A percentile compares a stretch with the other conserved stretches of the same genome.
phyloP scores from a whole-genome alignment of 2,329 filamentous ascomycete species.

The Biscogniauxia mediterranea region DNA sequence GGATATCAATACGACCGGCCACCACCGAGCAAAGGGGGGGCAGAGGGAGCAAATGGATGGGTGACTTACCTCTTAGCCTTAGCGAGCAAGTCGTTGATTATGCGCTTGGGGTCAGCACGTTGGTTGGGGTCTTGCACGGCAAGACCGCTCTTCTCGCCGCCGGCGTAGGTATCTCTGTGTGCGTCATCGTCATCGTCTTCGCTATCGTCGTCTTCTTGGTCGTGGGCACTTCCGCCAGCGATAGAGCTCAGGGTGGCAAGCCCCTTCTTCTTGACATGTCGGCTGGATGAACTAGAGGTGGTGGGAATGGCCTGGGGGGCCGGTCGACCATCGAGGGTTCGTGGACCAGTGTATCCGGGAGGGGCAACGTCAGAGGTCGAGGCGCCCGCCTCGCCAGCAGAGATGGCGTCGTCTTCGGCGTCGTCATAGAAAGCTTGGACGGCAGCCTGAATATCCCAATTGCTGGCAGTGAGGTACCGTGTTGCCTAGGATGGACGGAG shows the following conservation, averaged over 20 bases:
- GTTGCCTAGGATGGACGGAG: constrained; percentile 50
- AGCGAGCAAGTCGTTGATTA: constrained; percentile 63
- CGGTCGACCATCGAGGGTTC: constrained; percentile 62
- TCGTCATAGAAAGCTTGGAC: constrained; percentile 61
- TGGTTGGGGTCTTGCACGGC: constrained; percentile 63
- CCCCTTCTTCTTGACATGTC: constrained; percentile 56
- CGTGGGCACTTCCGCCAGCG: constrained; percentile 46
- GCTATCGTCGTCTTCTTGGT: constrained; percentile 58
- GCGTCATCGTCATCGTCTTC: constrained; percentile 55
- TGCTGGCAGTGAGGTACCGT: constrained; percentile 62
- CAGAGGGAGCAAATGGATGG: neutral
- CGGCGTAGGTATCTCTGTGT: constrained; percentile 73
- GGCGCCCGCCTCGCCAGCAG: constrained; percentile 42
- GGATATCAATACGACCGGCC: constrained; percentile 14
- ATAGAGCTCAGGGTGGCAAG: constrained; percentile 60
- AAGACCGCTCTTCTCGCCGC: constrained; percentile 78
- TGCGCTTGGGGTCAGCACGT: constrained; percentile 47
- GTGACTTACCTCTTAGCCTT: constrained; percentile 60
- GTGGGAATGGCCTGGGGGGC: constrained; percentile 43
- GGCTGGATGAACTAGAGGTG: constrained; percentile 38
- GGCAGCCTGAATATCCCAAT: constrained; percentile 66
- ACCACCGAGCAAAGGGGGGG: neutral
- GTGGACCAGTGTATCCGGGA: constrained; percentile 55
- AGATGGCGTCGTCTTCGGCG: constrained; percentile 47
- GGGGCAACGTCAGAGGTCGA: constrained; percentile 19